These are phyloP conservation scores for Cucurbita argyrosperma DNA, from an alignment of 306 rosid species.

Conservation along the genomic window DNA sequence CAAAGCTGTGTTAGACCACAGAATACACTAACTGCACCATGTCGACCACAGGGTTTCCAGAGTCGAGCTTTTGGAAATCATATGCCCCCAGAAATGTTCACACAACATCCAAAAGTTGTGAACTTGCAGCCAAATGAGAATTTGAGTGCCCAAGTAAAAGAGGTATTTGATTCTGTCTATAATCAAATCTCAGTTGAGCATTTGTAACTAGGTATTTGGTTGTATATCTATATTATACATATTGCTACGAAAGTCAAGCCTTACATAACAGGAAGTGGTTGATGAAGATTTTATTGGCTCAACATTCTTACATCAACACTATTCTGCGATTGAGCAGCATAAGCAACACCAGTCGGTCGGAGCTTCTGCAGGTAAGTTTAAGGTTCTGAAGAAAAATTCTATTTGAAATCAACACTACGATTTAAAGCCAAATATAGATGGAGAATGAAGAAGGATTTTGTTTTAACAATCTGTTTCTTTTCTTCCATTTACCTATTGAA, in stretches of 20 bases:
- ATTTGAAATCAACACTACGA: neutral
- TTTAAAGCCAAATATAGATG: neutral
- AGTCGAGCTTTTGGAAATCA: neutral
- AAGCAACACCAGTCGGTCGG: neutral
- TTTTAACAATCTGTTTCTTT: neutral
- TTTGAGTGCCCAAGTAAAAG: neutral
- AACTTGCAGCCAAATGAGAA: constrained; percentile 4
- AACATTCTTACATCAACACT: neutral
- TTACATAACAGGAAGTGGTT: neutral
- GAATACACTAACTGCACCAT: neutral
- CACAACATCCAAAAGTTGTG: neutral
- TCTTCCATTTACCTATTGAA: neutral
- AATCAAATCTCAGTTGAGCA: neutral
- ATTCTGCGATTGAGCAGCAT: neutral
- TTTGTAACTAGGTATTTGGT: neutral
- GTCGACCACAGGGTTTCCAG: neutral
- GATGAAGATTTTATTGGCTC: neutral
- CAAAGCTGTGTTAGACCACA: neutral
- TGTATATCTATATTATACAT: neutral
- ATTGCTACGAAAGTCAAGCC: neutral
- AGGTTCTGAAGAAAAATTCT: neutral
- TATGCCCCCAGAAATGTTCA: neutral
- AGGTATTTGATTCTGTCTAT: neutral
- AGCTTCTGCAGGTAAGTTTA: neutral
- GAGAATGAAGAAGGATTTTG: neutral